These are phyloP conservation scores for Annulohypoxylon stygium DNA, from an alignment of 495 filamentous ascomycete genomes.

Conservation along the genomic window DNA sequence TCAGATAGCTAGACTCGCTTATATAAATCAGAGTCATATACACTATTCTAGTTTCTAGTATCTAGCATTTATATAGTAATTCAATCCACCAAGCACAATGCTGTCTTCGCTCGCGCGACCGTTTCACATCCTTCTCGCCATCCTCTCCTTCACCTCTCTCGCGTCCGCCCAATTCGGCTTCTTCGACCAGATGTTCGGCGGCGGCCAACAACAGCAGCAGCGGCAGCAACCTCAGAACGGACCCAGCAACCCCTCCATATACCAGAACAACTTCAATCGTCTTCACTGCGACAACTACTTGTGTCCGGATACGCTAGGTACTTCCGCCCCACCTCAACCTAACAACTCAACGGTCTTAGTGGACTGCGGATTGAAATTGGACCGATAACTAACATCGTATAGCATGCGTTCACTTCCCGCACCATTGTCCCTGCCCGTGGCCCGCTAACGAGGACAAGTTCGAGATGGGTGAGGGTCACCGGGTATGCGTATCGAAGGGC, in stretches of 20 bases:
- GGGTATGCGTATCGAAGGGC: conserved; percentile 84
- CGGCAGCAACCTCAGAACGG: conserved; percentile 78
- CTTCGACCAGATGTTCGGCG: conserved; percentile 84
- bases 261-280: conserved; percentile 76
- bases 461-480: conserved; percentile 84
- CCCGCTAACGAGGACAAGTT: conserved; percentile 87
- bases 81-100: conserved; percentile 43
- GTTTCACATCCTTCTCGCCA: conserved; percentile 44
- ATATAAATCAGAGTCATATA: background rate
- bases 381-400: background rate
- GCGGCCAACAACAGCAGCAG: conserved; percentile 70
- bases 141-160: conserved; percentile 52
- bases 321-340: background rate
- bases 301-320: conserved; percentile 85
- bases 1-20: background rate
- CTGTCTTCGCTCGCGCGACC: conserved; percentile 28
- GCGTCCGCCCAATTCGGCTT: conserved; percentile 80
- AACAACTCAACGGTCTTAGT: background rate
- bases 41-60: background rate
- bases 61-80: background rate
- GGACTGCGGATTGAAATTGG: background rate
- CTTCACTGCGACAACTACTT: conserved; percentile 88
- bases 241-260: conserved; percentile 80
- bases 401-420: conserved; percentile 91
- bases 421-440: conserved; percentile 92